These are phyloP conservation scores for Heracleum sosnowskyi DNA, from an alignment of 129 eudicot genomes.

Conservation along the genomic window DNA sequence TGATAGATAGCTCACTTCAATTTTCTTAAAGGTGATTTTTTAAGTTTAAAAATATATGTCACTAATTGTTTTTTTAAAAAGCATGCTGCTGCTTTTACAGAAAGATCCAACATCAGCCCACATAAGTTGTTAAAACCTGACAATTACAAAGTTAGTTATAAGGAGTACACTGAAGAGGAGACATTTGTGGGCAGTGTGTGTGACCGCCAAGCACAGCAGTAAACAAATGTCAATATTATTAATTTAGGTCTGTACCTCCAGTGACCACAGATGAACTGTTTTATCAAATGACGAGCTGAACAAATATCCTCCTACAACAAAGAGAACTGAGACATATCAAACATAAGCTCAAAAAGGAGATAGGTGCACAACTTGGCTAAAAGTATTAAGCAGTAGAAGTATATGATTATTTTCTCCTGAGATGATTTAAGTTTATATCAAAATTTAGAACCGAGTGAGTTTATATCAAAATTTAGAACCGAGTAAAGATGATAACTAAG, in stretches of 20 bases:
- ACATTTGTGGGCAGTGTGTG: background rate
- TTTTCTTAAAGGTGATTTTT: background rate
- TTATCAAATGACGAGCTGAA: conserved; percentile 86
- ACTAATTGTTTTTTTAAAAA: background rate
- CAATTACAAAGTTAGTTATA: background rate
- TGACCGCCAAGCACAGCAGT: background rate
- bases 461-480: background rate
- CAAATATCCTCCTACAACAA: conserved; percentile 64
- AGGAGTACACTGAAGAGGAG: background rate
- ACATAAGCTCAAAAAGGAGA: background rate
- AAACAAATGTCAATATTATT: background rate
- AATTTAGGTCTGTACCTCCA: conserved; percentile 34
- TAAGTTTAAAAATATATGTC: background rate
- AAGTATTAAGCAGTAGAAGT: background rate
- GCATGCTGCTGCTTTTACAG: background rate
- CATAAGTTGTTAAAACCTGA: background rate
- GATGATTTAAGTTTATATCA: background rate
- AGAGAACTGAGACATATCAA: conserved; percentile 15
- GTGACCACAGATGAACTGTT: conserved; percentile 76
- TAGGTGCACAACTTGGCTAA: background rate
- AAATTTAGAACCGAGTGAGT: background rate
- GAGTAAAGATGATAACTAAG: background rate
- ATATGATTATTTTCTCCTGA: background rate
- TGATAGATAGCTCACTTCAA: background rate
- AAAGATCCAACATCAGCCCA: background rate